These are phyloP conservation scores for Boletus smithii DNA, from an alignment of 1,284 basidiomycete species.

Conservation along the genomic window DNA sequence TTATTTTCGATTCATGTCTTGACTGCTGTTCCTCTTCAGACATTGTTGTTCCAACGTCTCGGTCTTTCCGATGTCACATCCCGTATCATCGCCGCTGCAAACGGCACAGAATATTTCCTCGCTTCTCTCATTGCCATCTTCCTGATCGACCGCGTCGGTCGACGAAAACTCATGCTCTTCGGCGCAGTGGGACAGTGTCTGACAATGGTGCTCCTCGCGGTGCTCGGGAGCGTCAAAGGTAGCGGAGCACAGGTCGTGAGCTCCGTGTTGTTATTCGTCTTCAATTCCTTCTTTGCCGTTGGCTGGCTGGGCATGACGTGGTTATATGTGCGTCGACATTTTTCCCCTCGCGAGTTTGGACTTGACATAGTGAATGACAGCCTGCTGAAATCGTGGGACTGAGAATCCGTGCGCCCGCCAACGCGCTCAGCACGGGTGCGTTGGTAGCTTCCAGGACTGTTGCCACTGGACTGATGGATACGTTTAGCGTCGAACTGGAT, in stretches of 20 bases:
- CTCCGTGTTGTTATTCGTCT: conserved; percentile 36
- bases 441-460: not conserved
- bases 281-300: conserved; percentile 34
- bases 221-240: conserved; percentile 27
- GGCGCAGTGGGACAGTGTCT: conserved; percentile 36
- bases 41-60: conserved; percentile 56
- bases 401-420: conserved; percentile 62
- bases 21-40: conserved; percentile 34
- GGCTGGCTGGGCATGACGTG: conserved; percentile 57
- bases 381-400: conserved; percentile 66
- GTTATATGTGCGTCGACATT: conserved; percentile 49
- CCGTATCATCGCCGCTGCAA: conserved; percentile 65
- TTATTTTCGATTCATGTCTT: not conserved
- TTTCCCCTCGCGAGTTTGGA: not conserved
- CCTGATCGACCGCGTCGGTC: conserved; percentile 36
- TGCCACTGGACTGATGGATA: not conserved
- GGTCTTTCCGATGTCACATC: conserved; percentile 59
- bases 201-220: conserved; percentile 36
- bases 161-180: conserved; percentile 39
- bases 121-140: conserved; percentile 33
- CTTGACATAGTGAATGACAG: conserved; percentile 26
- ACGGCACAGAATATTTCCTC: conserved; percentile 54
- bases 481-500: conserved; percentile 52
- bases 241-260: conserved; percentile 49
- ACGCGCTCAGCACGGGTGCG: conserved; percentile 54